phyloP scores from a whole-genome alignment of 352 stramenopile genomes.

The Blastocystis sp. region DNA sequence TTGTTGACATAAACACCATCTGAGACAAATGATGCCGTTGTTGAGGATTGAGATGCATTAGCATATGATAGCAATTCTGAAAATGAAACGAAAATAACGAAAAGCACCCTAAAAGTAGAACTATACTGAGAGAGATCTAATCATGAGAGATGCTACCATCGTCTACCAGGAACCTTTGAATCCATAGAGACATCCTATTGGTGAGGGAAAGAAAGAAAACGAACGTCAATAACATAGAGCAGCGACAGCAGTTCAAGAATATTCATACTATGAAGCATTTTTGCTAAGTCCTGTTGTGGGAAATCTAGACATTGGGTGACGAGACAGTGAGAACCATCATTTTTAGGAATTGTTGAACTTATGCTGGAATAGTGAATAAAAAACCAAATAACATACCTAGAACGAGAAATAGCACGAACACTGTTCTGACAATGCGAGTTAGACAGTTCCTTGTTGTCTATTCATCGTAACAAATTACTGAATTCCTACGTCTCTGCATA shows the following conservation, averaged over 20 bases:
- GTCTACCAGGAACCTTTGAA: background rate
- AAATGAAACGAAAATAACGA: background rate
- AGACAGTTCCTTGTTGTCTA: background rate
- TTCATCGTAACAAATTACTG: background rate
- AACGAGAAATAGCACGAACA: background rate
- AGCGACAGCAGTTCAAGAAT: background rate
- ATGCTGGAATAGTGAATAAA: background rate
- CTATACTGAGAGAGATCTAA: too few species aligned
- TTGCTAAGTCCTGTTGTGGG: background rate
- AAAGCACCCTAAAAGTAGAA: too few species aligned
- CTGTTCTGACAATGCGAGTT: background rate
- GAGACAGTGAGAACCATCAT: background rate
- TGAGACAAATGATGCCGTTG: background rate
- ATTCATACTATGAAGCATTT: constrained; percentile 2
- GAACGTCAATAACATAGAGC: constrained; percentile 20
- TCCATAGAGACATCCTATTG: background rate
- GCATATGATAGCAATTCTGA: background rate
- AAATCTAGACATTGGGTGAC: background rate
- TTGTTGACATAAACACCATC: background rate
- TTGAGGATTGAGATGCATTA: background rate
- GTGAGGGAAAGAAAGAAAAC: background rate
- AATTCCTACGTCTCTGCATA: background rate
- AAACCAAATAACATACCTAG: background rate
- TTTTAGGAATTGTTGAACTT: background rate
- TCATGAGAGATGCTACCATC: too few species aligned